Evolutionary conservation across 2,329 filamentous ascomycete genomes (phyloP), one percentile per base, ranked within the genome.

Genomic region (Cylindrodendrum hubeiense): DNA sequence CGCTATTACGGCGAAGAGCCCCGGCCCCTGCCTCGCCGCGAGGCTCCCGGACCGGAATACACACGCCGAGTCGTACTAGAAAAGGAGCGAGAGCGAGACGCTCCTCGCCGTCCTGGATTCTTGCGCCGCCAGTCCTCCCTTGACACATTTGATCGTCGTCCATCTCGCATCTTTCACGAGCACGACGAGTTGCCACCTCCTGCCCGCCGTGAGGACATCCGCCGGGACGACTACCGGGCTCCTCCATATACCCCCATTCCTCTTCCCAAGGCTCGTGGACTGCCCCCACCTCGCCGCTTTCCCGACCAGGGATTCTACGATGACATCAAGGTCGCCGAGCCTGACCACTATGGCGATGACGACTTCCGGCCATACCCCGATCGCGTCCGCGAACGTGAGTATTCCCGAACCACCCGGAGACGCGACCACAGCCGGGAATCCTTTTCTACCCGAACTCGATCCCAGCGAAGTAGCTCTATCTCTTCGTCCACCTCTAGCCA

Each of bases 81-180:
- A 64, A 84, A 84, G 62, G 89, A 91, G 67, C 82, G 83, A 33
- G 87, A 89, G 58, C 78, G 85, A 54, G 85, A 82, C 13, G 85
- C 87, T 10, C 87, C 86, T 58, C 85, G 86, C 34, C 86, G 92
- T 49, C 94, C 94, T 2, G 75, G 85, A 30, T 85, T 95, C 68
- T 76, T 96, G 54, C 89, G 95, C 63, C 89, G 95, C 46, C 94
- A 97, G 78, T 97, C 94, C 15, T 97, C 94, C 56, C 85, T 97
- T 41, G 95, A 97, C 78, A 97, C 93, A 0, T 97, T 94, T 76
- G 95, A 98, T 79, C 90, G 94, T 52, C 89, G 89, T 28, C 91
- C 93, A 33, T 28, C 26, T 1, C 75, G 80, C 3, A 76, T 78
- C 53, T 83, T 85, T 70, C 84, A 83, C 58, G 85, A 91, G 39